These are phyloP conservation scores for Haberlea rhodopensis DNA, from an alignment of 257 asterid genomes.

Conservation along the genomic window DNA sequence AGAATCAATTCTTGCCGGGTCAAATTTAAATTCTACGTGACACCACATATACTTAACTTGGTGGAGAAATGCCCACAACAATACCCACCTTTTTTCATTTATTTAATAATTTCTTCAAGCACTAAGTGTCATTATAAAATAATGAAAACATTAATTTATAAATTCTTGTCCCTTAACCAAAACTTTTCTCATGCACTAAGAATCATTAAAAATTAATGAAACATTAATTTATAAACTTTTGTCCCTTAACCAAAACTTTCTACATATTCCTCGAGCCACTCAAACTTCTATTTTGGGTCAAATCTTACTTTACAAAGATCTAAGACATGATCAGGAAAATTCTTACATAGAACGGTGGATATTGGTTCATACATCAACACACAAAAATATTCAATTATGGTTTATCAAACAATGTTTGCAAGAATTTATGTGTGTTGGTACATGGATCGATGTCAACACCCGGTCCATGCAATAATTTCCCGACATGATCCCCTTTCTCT, in stretches of 20 bases:
- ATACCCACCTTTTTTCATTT: background rate
- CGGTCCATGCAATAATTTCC: conserved; percentile 21
- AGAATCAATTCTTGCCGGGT: conserved; percentile 45
- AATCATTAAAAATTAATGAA: conserved; percentile 13
- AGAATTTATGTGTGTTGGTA: no score
- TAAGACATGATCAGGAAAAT: conserved; percentile 29
- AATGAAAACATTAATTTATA: conserved; percentile 3
- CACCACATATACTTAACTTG: conserved; percentile 25
- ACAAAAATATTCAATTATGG: no score
- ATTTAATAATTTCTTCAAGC: conserved; percentile 33
- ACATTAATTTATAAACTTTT: conserved; percentile 5
- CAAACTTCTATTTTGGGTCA: conserved; percentile 32
- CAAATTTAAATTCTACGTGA: conserved; percentile 34
- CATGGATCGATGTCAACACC: no score
- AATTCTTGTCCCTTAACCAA: conserved; percentile 20
- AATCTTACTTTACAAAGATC: conserved; percentile 31
- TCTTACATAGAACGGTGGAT: conserved; percentile 30
- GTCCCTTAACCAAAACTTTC: conserved; percentile 23
- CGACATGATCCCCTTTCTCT: conserved; percentile 26
- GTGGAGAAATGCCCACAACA: conserved; percentile 28
- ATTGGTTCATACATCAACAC: conserved; percentile 37
- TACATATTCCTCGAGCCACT: conserved; percentile 61
- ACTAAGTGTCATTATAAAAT: conserved; percentile 30
- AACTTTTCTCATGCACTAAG: conserved; percentile 41
- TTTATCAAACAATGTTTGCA: no score